phyloP scores from a whole-genome alignment of 1,284 basidiomycete species.

The Volvariella surrecta region DNA sequence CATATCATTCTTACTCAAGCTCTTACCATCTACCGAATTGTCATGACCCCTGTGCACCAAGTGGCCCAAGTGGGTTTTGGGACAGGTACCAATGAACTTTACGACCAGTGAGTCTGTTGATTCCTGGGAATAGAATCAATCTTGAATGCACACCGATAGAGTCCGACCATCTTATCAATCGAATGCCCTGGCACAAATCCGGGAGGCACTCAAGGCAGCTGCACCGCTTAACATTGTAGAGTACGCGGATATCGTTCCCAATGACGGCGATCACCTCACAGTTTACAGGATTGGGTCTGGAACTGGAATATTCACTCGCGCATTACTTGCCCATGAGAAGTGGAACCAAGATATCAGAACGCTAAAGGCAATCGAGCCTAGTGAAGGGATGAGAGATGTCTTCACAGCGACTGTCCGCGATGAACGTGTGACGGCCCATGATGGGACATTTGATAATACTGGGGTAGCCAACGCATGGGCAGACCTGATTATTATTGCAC shows the following conservation, averaged over 20 bases:
- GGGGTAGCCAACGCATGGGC: conserved; percentile 57
- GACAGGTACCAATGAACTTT: conserved; percentile 64
- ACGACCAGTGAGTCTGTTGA: conserved; percentile 44
- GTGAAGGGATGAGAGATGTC: conserved; percentile 59
- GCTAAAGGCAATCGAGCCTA: conserved; percentile 65
- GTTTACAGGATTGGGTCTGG: conserved; percentile 54
- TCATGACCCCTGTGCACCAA: conserved; percentile 35
- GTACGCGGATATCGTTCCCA: conserved; percentile 28
- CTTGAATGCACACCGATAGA: conserved; percentile 17
- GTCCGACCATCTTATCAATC: conserved; percentile 67
- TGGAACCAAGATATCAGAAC: conserved; percentile 40
- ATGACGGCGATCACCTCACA: neutral
- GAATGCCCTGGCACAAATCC: conserved; percentile 47
- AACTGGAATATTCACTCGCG: conserved; percentile 75
- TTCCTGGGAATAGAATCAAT: neutral
- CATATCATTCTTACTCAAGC: too few relatives aligned
- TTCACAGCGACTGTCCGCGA: conserved; percentile 47
- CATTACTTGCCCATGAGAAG: conserved; percentile 53
- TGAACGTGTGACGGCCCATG: conserved; percentile 35
- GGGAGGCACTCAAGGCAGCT: conserved; percentile 28
- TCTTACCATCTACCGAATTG: too few relatives aligned
- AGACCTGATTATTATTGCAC: conserved; percentile 65
- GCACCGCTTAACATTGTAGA: conserved; percentile 56
- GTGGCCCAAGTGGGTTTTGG: conserved; percentile 63
- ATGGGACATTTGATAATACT: conserved; percentile 62